Percentiles rank a stretch among this genome's conserved stretches.
Evolutionary conservation across 1,139 yeast species (phyloP).

Genomic region (Hansenula sp.): DNA sequence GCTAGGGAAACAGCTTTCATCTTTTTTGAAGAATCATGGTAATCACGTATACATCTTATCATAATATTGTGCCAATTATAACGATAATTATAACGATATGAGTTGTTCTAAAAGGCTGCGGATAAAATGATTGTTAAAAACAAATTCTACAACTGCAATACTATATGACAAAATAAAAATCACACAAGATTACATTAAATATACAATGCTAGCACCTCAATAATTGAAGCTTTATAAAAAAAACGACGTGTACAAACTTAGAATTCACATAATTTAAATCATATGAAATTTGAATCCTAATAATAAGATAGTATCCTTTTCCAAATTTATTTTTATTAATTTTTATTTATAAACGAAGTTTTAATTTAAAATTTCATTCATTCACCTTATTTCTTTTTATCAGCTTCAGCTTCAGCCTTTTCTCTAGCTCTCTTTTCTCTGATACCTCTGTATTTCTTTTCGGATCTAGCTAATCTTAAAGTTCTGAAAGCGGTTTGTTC

Average conservation of each 20-base stretch:
- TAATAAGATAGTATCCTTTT: neutral
- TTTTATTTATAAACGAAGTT: constrained; percentile 2
- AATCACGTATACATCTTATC: too few species aligned
- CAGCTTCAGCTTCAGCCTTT: constrained; percentile 52
- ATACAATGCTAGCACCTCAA: neutral
- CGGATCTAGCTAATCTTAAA: constrained; percentile 92
- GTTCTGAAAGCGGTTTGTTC: constrained; percentile 92
- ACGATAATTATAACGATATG: too few species aligned
- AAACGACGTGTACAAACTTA: neutral
- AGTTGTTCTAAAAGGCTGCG: too few species aligned
- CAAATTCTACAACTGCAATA: too few species aligned
- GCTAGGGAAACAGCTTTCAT: too few species aligned
- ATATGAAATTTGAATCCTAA: neutral
- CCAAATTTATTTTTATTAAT: constrained; percentile 1
- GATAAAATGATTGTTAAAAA: too few species aligned
- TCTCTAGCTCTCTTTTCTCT: constrained; percentile 97
- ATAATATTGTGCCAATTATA: too few species aligned
- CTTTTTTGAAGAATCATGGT: too few species aligned
- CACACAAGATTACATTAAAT: neutral
- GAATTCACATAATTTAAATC: neutral
- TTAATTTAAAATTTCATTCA: neutral
- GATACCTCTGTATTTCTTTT: constrained; percentile 90
- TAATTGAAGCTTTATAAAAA: neutral
- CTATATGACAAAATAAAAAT: neutral
- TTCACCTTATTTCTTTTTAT: constrained; percentile 4